Base-by-base conservation (phyloP, 2,329 filamentous ascomycete genomes). In the Monilinia aucupariae region DNA sequence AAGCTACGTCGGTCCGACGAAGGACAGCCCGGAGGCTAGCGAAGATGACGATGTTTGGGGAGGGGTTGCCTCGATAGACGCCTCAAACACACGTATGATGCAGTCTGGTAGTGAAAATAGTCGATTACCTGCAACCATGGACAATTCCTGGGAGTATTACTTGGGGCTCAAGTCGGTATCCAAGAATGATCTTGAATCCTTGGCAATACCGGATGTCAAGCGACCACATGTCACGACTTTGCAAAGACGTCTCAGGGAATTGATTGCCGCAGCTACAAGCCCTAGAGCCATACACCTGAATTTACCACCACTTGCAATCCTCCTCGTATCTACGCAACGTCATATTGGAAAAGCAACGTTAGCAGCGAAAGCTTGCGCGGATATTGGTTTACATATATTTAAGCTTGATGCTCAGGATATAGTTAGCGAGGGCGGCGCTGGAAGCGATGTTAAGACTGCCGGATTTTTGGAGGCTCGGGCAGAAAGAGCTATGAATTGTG, bases 381-480 rank as follows among this genome's bases (percentile, higher is more conserved):
- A 97, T 71, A 88, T 97, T 66, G 94, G 94, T 4, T 80, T 97
- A 20, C 94, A 99, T 74, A 89, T 87, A 0, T 97, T 96, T 73
- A 77, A 85, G 0, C 90, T 99, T 59, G 92, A 97, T 74, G 90
- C 91, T 0, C 96, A 96, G 71, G 94, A 99, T 70, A 91, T 99
- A 49, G 80, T 96, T 5, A 93, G 91, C n/a, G 93, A 97, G 74
- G 91, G 91, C 17, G 88, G 89, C 51, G 89, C 88, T 0, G 91
- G 91, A 60, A 91, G 91, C 10, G 94, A 99, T 72, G 89, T 96
- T 34, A 97, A 97, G 76, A 96, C 92, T 0, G 93, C 97, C 72
- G 92, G 90, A 0, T 90, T 96, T 68, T 78, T 99, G 20, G 89
- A 94, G 72, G 91, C 90, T 4, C 85, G 94, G 58, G 90, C 92